phyloP scores from a whole-genome alignment of 2,329 filamentous ascomycete genomes.

The Claviceps africana region DNA sequence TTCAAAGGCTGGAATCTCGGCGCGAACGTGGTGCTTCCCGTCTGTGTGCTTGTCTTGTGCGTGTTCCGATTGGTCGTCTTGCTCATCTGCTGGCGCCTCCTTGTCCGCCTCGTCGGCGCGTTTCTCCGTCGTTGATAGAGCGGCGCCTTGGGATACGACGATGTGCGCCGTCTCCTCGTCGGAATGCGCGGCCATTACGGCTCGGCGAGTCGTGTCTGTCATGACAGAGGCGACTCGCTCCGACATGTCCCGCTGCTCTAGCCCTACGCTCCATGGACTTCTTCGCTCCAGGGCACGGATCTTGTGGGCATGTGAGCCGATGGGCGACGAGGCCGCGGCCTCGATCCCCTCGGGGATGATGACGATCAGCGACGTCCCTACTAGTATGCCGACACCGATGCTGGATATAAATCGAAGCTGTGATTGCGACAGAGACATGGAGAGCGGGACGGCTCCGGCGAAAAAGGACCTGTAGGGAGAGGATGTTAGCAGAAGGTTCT shows the following conservation, averaged over 20 bases:
- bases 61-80: slow-evolving; percentile 7
- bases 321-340: slow-evolving; percentile 55
- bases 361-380: slow-evolving; percentile 88
- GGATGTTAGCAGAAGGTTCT: not conserved
- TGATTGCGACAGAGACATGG: slow-evolving; percentile 72
- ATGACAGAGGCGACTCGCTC: slow-evolving; percentile 10
- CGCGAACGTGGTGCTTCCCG: slow-evolving; percentile 10
- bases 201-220: slow-evolving; percentile 1
- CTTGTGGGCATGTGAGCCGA: slow-evolving; percentile 24
- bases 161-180: not conserved
- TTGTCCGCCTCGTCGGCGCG: not conserved
- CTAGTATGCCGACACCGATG: slow-evolving; percentile 82
- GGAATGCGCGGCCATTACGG: not conserved
- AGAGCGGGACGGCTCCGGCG: slow-evolving; percentile 79
- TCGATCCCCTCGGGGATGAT: slow-evolving; percentile 97
- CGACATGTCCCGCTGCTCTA: slow-evolving; percentile 13
- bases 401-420: slow-evolving; percentile 83
- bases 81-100: not conserved
- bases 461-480: slow-evolving; percentile 63
- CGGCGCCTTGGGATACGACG: not conserved
- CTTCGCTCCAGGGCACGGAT: slow-evolving; percentile 19
- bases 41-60: slow-evolving; percentile 19
- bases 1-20: slow-evolving; percentile 51
- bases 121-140: not conserved
- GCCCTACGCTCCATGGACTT: slow-evolving; percentile 17